Conservation (phyloP, 1,284 basidiomycete species). For the Ceratobasidium papillatum region DNA sequence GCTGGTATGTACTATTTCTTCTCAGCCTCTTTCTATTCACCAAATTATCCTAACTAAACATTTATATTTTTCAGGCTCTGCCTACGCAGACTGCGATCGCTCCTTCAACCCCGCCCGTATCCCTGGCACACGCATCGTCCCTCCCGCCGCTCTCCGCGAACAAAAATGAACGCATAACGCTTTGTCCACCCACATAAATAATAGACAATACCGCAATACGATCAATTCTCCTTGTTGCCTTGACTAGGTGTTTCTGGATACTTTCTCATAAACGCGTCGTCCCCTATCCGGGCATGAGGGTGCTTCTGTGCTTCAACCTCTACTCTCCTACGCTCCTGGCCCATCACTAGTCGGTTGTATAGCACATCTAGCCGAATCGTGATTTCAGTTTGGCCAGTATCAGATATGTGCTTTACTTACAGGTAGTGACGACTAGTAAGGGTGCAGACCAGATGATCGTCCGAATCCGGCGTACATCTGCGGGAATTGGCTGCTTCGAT, state of each 20-base stretch:
- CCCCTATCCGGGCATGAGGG: slow-evolving; percentile 47
- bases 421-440: slow-evolving; percentile 67
- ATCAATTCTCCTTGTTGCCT: slow-evolving; percentile 20
- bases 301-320: slow-evolving; percentile 47
- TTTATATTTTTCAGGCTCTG: slow-evolving; percentile 63
- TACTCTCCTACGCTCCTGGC: slow-evolving; percentile 61
- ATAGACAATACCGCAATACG: slow-evolving; percentile 21
- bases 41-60: slow-evolving; percentile 19
- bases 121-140: slow-evolving; percentile 85
- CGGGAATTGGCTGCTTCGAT: slow-evolving; percentile 8
- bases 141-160: slow-evolving; percentile 50
- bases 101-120: slow-evolving; percentile 95
- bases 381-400: slow-evolving; percentile 42
- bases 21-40: not conserved
- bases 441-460: slow-evolving; percentile 69
- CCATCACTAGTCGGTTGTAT: slow-evolving; percentile 70
- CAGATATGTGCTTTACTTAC: slow-evolving; percentile 50
- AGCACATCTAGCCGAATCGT: slow-evolving; percentile 60
- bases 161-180: slow-evolving; percentile 48
- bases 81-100: slow-evolving; percentile 95
- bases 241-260: slow-evolving; percentile 15
- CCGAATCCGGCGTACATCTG: slow-evolving; percentile 60
- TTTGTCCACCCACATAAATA: slow-evolving; percentile 36
- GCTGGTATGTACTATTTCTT: slow-evolving; percentile 51
- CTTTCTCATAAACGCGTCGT: slow-evolving; percentile 42